A percentile compares a stretch with the other conserved stretches of the same genome.
Evolutionary conservation across 805 yeast species (phyloP).

Genomic region (Saturnispora galanensis): DNA sequence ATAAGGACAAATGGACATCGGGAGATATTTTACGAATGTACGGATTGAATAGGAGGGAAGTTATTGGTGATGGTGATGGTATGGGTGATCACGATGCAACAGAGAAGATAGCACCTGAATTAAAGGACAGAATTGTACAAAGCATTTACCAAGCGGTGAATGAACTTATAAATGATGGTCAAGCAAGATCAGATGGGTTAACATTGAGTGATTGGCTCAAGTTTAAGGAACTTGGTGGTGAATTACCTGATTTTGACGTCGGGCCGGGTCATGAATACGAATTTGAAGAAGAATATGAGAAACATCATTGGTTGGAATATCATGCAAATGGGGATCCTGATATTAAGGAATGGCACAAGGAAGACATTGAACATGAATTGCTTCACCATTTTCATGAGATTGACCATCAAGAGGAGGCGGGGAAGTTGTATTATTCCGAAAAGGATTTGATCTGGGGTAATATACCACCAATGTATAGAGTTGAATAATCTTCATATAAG

Average conservation of each 20-base stretch:
- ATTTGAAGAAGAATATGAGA: conserved; percentile 87
- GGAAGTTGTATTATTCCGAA: conserved; percentile 31
- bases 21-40: conserved; percentile 68
- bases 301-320: conserved; percentile 85
- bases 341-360: conserved; percentile 69
- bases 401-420: conserved; percentile 37
- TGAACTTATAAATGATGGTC: conserved; percentile 37
- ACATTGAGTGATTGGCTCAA: conserved; percentile 60
- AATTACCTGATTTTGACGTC: conserved; percentile 82
- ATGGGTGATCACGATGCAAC: conserved; percentile 70
- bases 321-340: conserved; percentile 77
- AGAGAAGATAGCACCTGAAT: conserved; percentile 45
- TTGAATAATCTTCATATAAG: not conserved
- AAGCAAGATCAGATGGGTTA: conserved; percentile 24
- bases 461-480: conserved; percentile 3
- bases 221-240: conserved; percentile 52
- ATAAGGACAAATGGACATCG: conserved; percentile 18
- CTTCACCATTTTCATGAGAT: conserved; percentile 81
- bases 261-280: conserved; percentile 87
- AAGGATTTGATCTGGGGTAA: conserved; percentile 5
- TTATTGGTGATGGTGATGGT: conserved; percentile 85
- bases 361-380: conserved; percentile 81
- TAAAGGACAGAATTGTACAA: conserved; percentile 44
- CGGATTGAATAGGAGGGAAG: conserved; percentile 62
- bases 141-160: conserved; percentile 55